Percentiles rank a stretch among this genome's conserved stretches.
Evolutionary conservation across 177 flowering plant species (phyloP).

Genomic region (Vitis hybrid): DNA sequence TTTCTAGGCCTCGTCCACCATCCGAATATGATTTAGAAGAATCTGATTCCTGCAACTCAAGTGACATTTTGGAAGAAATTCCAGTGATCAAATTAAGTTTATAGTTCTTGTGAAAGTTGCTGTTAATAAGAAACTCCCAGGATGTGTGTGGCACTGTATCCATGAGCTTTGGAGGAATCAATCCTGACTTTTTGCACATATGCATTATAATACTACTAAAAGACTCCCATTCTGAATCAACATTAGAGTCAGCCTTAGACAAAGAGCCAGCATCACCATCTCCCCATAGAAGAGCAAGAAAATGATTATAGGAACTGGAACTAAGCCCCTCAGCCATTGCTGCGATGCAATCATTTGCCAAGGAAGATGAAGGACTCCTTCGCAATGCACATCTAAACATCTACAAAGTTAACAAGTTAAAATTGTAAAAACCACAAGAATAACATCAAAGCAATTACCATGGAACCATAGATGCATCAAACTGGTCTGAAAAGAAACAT

Average conservation of each 20-base stretch:
- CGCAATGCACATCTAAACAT: constrained; percentile 76
- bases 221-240: constrained; percentile 80
- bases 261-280: constrained; percentile 43
- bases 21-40: constrained; percentile 19
- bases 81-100: constrained; percentile 28
- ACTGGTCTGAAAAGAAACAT: neutral
- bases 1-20: constrained; percentile 27
- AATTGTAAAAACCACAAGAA: neutral
- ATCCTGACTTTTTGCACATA: constrained; percentile 39
- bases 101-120: constrained; percentile 71
- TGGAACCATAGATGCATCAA: neutral
- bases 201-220: constrained; percentile 53
- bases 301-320: constrained; percentile 57
- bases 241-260: constrained; percentile 45
- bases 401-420: constrained; percentile 30
- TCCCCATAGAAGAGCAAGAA: constrained; percentile 82
- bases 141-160: constrained; percentile 35
- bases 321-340: constrained; percentile 87
- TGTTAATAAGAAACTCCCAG: constrained; percentile 84
- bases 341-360: constrained; percentile 80
- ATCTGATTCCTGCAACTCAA: constrained; percentile 22
- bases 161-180: constrained; percentile 14
- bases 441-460: neutral
- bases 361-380: constrained; percentile 70
- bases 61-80: constrained; percentile 22